These are phyloP conservation scores for Penicillium sp. DNA, from an alignment of 2,329 filamentous ascomycete genomes.

Conservation along the genomic window DNA sequence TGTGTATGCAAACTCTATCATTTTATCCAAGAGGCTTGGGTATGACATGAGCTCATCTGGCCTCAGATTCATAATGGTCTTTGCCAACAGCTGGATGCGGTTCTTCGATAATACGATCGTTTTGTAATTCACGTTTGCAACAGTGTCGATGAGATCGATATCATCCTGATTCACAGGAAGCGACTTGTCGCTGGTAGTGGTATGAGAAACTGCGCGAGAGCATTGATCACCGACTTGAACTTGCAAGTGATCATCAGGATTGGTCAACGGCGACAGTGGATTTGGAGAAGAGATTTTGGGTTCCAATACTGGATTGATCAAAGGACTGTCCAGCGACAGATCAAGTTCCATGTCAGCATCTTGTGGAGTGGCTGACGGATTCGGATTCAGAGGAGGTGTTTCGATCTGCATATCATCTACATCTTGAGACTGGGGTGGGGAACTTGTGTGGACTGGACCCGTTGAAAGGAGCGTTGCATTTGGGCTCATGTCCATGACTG, in stretches of 20 bases:
- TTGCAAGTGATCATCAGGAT: neutral
- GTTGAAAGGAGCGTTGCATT: neutral
- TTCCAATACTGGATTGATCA: neutral
- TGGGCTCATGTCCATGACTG: neutral
- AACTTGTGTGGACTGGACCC: neutral
- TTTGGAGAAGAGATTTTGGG: neutral
- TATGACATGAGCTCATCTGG: constrained; percentile 14
- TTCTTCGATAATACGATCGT: neutral
- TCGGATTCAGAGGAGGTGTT: constrained; percentile 8
- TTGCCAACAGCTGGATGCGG: constrained; percentile 28
- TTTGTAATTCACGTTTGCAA: neutral
- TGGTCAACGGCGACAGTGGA: neutral
- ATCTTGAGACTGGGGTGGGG: neutral
- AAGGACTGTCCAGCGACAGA: neutral
- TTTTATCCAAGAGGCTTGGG: constrained; percentile 3
- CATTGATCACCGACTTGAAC: neutral
- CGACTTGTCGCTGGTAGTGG: neutral
- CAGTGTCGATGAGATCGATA: constrained; percentile 5
- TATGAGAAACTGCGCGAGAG: neutral
- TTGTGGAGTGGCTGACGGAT: neutral
- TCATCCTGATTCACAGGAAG: constrained; percentile 5
- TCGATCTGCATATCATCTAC: constrained; percentile 5
- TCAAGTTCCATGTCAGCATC: neutral
- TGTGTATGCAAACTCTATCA: constrained; percentile 9
- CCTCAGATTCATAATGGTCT: constrained; percentile 23